A percentile compares a stretch with the other conserved stretches of the same genome.
These are phyloP conservation scores for Penicillium sclerotiorum DNA, from an alignment of 2,329 filamentous ascomycete genomes.

Conservation along the genomic window DNA sequence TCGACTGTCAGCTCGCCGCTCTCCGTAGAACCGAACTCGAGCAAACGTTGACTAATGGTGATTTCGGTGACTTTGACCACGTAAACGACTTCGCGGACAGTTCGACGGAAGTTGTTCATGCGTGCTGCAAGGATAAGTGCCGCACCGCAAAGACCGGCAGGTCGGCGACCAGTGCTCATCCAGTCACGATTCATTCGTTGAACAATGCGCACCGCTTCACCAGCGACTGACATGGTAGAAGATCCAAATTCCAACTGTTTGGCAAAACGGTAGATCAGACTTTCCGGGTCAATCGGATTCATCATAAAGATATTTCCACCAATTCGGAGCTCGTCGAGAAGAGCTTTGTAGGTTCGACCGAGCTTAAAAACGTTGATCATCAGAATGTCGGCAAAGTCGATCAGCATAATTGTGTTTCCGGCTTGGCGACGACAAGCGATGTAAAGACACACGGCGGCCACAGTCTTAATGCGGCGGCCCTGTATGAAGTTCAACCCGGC, in stretches of 20 bases:
- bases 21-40: slow-evolving; percentile 87
- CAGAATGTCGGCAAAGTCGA: slow-evolving; percentile 89
- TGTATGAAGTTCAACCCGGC: slow-evolving; percentile 77
- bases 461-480: slow-evolving; percentile 80
- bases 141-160: slow-evolving; percentile 90
- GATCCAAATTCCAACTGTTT: slow-evolving; percentile 87
- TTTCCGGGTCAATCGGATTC: slow-evolving; percentile 80
- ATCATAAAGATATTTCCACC: slow-evolving; percentile 66
- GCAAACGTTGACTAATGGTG: slow-evolving; percentile 86
- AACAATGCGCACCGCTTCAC: slow-evolving; percentile 84
- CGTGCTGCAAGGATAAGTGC: slow-evolving; percentile 92
- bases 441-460: slow-evolving; percentile 89
- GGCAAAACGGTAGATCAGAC: slow-evolving; percentile 88
- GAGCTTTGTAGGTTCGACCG: slow-evolving; percentile 83
- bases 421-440: slow-evolving; percentile 79
- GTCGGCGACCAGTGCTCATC: slow-evolving; percentile 93
- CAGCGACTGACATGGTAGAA: slow-evolving; percentile 78
- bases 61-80: slow-evolving; percentile 95
- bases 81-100: slow-evolving; percentile 93
- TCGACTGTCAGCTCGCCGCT: slow-evolving; percentile 84
- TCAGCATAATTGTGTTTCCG: slow-evolving; percentile 85
- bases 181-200: slow-evolving; percentile 94
- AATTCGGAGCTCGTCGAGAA: slow-evolving; percentile 63
- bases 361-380: slow-evolving; percentile 88
- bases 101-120: slow-evolving; percentile 97